phyloP scores from a whole-genome alignment of 164 flowering plant genomes.

The Liriodendron chinense region DNA sequence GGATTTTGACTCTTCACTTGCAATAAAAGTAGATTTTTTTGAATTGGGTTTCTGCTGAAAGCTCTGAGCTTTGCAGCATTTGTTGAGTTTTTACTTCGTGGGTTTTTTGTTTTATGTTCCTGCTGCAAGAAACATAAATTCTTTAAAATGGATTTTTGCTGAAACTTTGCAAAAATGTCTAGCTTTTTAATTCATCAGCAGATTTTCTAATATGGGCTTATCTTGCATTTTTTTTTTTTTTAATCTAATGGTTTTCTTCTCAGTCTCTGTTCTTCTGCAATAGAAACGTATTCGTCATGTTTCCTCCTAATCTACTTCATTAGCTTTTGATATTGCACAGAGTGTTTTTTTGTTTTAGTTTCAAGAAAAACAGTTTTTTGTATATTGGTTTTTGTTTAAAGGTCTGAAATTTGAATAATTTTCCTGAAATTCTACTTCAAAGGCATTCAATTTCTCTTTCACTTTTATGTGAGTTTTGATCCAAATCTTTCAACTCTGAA shows the following conservation, averaged over 20 bases:
- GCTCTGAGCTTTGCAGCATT: neutral
- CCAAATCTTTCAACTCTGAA: neutral
- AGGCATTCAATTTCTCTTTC: neutral
- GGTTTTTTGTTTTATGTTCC: constrained; percentile 1
- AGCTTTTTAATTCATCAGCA: too few relatives aligned
- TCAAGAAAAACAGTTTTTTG: neutral
- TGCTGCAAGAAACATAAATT: neutral
- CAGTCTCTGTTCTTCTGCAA: too few relatives aligned
- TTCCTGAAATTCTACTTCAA: neutral
- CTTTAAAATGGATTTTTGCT: neutral
- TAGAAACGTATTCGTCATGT: too few relatives aligned
- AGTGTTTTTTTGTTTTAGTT: neutral
- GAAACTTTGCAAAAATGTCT: too few relatives aligned
- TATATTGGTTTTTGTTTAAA: neutral
- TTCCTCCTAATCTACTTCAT: too few relatives aligned
- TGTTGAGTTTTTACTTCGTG: neutral
- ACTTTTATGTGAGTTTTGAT: neutral
- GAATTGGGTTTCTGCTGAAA: neutral
- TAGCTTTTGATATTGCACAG: neutral
- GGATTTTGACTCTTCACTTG: neutral
- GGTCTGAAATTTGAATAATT: neutral
- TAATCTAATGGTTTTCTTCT: too few relatives aligned
- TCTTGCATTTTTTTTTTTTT: too few relatives aligned
- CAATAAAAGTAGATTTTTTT: neutral
- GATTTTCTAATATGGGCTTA: too few relatives aligned